Base-by-base conservation (phyloP, 2,329 filamentous ascomycete species). In the Xylaria sp. region DNA sequence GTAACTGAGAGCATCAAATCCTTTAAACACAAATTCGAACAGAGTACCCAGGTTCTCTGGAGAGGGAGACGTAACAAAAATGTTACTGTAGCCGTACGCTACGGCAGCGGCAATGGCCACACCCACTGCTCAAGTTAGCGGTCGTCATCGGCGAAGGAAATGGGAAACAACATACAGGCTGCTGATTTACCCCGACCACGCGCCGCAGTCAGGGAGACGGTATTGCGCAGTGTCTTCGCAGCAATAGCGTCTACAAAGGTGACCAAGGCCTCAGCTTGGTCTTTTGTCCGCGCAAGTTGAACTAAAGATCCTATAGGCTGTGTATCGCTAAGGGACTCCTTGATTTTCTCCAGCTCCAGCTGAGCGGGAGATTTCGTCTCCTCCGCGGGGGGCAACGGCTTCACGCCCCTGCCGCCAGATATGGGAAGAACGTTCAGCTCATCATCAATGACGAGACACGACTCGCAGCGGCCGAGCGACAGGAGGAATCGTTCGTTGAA, bases 401-500 rank as follows among this genome's bases (percentile, higher is more conserved):
- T 89, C 7, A 97, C 92, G 59, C 86, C 88, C 77, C 96, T 97
- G 59, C 91, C 94, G 47, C 94, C 94, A 2, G 94, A 99, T 56
- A 99, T 97, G 6, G 94, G 94, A 49, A 99, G 78, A 21, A 99
- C 94, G 69, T 99, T 99, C 68, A 99, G 79, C 76, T 99, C 95
- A 67, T 99, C 95, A 69, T 99, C 94, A 45, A 99, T 91, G 16
- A 99, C 93, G 63, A 99, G 80, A 71, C 94, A 99, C 1, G 91
- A 90, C 55, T 95, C 89, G 76, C 94, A 99, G 72, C 91, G 89
- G n/a, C 94, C 94, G 7, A 99, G 81, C 0, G 94, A 97, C 49
- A 99, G 78, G 21, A 99, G 90, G 70, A 99, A 99, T 17, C 94
- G 87, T 77, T 99, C 94, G 75, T 99, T 99, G 81, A 99, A 99